Base-by-base conservation (phyloP, 192 early-diverging fungal genomes). In the Backusella mclennaniae region DNA sequence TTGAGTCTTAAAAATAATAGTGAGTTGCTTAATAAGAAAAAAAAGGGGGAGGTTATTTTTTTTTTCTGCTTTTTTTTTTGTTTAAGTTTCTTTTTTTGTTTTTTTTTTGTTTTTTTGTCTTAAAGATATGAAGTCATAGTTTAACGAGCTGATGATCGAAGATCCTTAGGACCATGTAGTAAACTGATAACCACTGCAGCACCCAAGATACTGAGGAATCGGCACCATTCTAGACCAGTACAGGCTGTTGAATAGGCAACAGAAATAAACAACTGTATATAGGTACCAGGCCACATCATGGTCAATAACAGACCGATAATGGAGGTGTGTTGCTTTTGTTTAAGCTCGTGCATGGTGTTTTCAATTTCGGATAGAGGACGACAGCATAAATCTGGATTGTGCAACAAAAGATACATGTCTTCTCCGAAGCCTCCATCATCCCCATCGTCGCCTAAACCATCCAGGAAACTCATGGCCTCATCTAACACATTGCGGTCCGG, bases 131-230 rank as follows among this genome's bases (percentile, higher is more conserved):
- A 23, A 56, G 19, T 56, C 53, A 56, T 56, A 56, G 19, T 56
- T 46, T 56, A 56, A 56, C 49, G 44, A 56, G 19, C 17, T 49
- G 42, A 21, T 4, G 49, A 36, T 49, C 4, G 14, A 31, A 67
- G 26, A 68, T 79, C 77, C 39, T 79, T 49, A 14, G 77, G 78
- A 7, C 78, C 78, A 14, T 79, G 49, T 6, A 73, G 21, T 21
- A 79, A 8, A 71, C 78, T 79, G 21, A 79, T 46, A 1, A 73
- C 53, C 17, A 70, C 66, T 21, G 78, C 66, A 21, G 73, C 72
- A n/a, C 68, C 69, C 23, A 79, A 68, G 5, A 79, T 67, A 59
- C 78, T 79, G 4, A 79, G 73, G 68, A 79, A 79, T 35, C 67
- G 63, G 23, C 78, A 79, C 78, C 78, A 79, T 36, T 75, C 23